phyloP scores from a whole-genome alignment of 2,329 filamentous ascomycete genomes.

The Didymosphaeria variabile region DNA sequence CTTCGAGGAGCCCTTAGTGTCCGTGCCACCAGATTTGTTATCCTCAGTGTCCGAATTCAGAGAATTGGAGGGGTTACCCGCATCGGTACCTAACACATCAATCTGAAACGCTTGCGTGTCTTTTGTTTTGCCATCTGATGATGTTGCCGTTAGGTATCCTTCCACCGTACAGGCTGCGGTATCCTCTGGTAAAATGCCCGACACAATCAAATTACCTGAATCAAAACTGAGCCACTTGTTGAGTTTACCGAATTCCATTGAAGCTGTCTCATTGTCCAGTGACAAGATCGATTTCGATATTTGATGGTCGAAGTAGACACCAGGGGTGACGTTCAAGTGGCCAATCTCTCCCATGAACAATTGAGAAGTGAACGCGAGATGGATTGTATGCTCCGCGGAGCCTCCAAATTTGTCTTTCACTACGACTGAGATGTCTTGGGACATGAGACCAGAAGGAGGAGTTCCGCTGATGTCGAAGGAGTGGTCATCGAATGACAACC shows the following conservation, averaged over 20 bases:
- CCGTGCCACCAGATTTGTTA: conserved; percentile 9
- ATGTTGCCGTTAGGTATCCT: conserved; percentile 56
- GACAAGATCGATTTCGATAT: conserved; percentile 57
- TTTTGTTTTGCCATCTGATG: conserved; percentile 32
- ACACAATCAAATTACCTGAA: conserved; percentile 53
- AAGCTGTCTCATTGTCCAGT: conserved; percentile 52
- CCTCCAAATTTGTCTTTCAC: conserved; percentile 69
- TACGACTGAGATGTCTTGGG: conserved; percentile 69
- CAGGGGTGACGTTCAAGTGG: conserved; percentile 59
- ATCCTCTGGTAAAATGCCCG: conserved; percentile 59
- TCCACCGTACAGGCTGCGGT: conserved; percentile 50
- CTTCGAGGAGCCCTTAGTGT: conserved; percentile 10
- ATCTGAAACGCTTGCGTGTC: conserved; percentile 59
- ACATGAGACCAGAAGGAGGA: conserved; percentile 66
- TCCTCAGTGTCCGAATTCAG: conserved; percentile 20
- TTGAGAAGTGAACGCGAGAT: conserved; percentile 51
- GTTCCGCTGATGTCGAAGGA: conserved; percentile 72
- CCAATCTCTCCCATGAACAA: conserved; percentile 57
- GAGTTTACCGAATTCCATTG: conserved; percentile 55
- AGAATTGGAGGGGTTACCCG: conserved; percentile 4
- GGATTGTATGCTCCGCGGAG: conserved; percentile 65
- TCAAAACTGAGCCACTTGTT: conserved; percentile 62
- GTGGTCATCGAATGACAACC: conserved; percentile 72
- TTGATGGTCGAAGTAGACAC: conserved; percentile 58
- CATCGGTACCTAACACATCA: conserved; percentile 31